A percentile compares a stretch with the other conserved stretches of the same genome.
Conservation (phyloP, 176 grass and related monocot species). For the Ensete ventricosum region DNA sequence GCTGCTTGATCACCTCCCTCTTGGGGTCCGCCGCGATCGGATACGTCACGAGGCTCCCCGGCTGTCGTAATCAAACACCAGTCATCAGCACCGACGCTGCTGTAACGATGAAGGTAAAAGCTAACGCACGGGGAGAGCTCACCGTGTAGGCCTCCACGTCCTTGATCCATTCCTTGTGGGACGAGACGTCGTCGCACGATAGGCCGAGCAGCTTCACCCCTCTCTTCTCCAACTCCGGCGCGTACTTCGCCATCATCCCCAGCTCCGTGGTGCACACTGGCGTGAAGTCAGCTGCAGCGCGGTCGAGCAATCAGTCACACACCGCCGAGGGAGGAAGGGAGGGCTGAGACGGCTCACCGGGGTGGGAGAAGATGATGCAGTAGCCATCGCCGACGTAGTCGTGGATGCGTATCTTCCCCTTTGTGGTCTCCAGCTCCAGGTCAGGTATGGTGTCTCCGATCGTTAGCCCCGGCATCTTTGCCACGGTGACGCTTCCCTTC, state of each 20-base stretch:
- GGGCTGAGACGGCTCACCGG: conserved; percentile 19
- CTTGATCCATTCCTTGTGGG: conserved; percentile 86
- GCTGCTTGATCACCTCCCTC: conserved; percentile 40
- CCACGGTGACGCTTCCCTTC: not conserved
- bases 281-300: conserved; percentile 52
- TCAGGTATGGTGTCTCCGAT: conserved; percentile 77
- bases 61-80: conserved; percentile 6
- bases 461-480: conserved; percentile 66
- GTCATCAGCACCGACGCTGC: no score
- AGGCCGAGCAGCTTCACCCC: conserved; percentile 77
- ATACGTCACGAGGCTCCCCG: conserved; percentile 32
- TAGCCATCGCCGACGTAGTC: conserved; percentile 50
- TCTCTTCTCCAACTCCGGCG: conserved; percentile 60
- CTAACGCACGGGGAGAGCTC: no score
- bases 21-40: conserved; percentile 64
- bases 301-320: not conserved
- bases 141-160: conserved; percentile 87
- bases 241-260: conserved; percentile 55
- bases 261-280: conserved; percentile 95
- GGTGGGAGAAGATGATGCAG: conserved; percentile 87
- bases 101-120: no score
- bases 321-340: no score
- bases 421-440: conserved; percentile 80
- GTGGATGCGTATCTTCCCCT: conserved; percentile 66
- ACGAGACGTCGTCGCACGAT: conserved; percentile 65